Evolutionary conservation across 495 filamentous ascomycete genomes (phyloP).

Genomic region (Lophium mytilinum): DNA sequence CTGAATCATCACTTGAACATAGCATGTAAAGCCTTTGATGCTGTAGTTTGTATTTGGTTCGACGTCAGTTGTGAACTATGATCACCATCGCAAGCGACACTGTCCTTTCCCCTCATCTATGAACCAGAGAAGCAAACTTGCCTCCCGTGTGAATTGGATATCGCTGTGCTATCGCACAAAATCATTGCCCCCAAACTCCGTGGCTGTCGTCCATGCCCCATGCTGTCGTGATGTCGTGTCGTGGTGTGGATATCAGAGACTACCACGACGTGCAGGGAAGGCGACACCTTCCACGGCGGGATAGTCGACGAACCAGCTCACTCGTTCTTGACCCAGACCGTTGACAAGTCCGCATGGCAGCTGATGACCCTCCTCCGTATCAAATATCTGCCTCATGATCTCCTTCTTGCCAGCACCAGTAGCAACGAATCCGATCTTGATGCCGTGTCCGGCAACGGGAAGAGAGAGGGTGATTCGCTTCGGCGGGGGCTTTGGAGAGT

Average conservation of each 20-base stretch:
- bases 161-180: no score
- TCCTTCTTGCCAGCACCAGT: conserved; percentile 85
- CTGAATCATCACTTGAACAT: no score
- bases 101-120: no score
- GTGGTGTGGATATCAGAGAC: conserved; percentile 31
- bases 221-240: background rate
- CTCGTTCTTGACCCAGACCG: conserved; percentile 67
- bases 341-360: conserved; percentile 87
- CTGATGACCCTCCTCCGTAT: conserved; percentile 60
- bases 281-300: conserved; percentile 73
- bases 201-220: background rate
- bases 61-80: no score
- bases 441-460: conserved; percentile 75
- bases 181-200: no score
- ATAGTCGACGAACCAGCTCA: conserved; percentile 89
- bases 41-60: no score
- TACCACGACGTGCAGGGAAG: conserved; percentile 58
- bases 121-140: background rate
- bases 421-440: conserved; percentile 82
- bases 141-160: background rate
- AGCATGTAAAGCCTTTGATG: no score
- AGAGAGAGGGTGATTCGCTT: conserved; percentile 85
- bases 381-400: conserved; percentile 86
- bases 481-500: conserved; percentile 90
- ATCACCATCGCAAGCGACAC: conserved; percentile 4